These are phyloP conservation scores for Microthyrium microscopicum DNA, from an alignment of 2,329 filamentous ascomycete genomes.

Conservation along the genomic window DNA sequence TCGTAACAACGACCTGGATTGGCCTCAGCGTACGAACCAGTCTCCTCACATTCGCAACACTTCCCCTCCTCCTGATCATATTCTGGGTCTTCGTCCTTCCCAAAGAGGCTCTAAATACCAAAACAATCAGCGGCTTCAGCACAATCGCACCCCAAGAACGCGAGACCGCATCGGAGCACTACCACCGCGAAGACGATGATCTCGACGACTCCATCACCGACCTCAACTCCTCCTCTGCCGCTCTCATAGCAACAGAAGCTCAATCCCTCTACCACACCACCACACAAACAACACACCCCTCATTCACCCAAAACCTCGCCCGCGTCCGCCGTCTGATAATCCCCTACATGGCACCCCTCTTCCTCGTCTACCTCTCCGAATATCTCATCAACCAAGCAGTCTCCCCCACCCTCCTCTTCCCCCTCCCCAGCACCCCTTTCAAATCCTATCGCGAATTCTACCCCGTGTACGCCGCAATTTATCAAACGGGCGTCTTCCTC, in stretches of 20 bases:
- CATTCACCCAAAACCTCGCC: slow-evolving; percentile 37
- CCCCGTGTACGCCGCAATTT: slow-evolving; percentile 84
- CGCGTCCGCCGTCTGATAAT: slow-evolving; percentile 56
- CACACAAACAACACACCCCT: too few relatives aligned
- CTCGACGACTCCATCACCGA: too few relatives aligned
- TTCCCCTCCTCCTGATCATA: slow-evolving; percentile 68
- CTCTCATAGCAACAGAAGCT: too few relatives aligned
- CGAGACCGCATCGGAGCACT: too few relatives aligned
- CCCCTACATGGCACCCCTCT: slow-evolving; percentile 72
- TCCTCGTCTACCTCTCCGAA: slow-evolving; percentile 88
- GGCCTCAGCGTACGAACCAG: slow-evolving; percentile 58
- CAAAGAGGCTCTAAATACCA: slow-evolving; percentile 38
- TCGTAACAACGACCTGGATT: slow-evolving; percentile 66
- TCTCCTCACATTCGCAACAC: slow-evolving; percentile 57
- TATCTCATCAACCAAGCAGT: slow-evolving; percentile 97
- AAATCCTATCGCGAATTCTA: slow-evolving; percentile 74
- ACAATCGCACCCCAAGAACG: too few relatives aligned
- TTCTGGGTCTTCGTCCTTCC: slow-evolving; percentile 79
- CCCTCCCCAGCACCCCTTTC: slow-evolving; percentile 61
- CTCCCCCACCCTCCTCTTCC: slow-evolving; percentile 75
- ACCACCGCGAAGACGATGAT: not conserved
- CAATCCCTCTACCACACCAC: too few relatives aligned
- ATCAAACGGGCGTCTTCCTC: slow-evolving; percentile 89
- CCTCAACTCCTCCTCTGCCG: slow-evolving; percentile 13
- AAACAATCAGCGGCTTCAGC: not conserved